These are phyloP conservation scores for Gnaphalium uliginosum DNA, from an alignment of 129 eudicot genomes.

Conservation along the genomic window DNA sequence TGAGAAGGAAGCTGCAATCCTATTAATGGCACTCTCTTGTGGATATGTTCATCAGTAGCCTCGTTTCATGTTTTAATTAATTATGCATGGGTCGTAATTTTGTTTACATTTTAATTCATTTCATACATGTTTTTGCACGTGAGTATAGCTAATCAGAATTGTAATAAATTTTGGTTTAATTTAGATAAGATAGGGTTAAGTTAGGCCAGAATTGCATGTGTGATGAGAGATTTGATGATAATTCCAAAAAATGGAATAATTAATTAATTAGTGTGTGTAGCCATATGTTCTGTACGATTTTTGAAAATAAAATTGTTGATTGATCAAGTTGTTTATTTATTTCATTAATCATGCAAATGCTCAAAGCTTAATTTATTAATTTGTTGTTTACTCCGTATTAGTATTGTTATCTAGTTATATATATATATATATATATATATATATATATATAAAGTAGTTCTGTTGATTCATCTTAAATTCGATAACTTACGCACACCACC, in stretches of 20 bases:
- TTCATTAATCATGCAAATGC: not conserved
- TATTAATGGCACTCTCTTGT: slow-evolving; percentile 82
- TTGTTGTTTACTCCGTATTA: slow-evolving; percentile 28
- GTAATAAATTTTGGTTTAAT: not conserved
- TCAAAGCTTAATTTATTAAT: slow-evolving; percentile 28
- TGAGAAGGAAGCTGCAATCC: slow-evolving; percentile 85
- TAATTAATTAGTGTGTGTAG: slow-evolving; percentile 36
- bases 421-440: too few relatives aligned
- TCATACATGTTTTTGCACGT: slow-evolving; percentile 31
- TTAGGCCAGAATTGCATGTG: slow-evolving; percentile 12
- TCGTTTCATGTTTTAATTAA: not conserved
- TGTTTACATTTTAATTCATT: slow-evolving; percentile 13
- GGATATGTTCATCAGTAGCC: slow-evolving; percentile 59
- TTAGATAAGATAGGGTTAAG: slow-evolving; percentile 33
- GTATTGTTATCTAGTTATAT: slow-evolving; percentile 30
- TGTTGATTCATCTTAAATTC: too few relatives aligned
- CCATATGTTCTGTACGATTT: slow-evolving; percentile 29
- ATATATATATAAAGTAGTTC: too few relatives aligned
- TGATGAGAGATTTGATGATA: slow-evolving; percentile 34
- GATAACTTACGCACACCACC: too few relatives aligned
- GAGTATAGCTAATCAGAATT: slow-evolving; percentile 30
- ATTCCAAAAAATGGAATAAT: slow-evolving; percentile 19
- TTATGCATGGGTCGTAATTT: too few relatives aligned
- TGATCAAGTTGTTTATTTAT: not conserved
- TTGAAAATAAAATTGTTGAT: slow-evolving; percentile 16